These are phyloP conservation scores for Fabrea salina DNA, from an alignment of 169 alveolate genomes.

Conservation along the genomic window DNA sequence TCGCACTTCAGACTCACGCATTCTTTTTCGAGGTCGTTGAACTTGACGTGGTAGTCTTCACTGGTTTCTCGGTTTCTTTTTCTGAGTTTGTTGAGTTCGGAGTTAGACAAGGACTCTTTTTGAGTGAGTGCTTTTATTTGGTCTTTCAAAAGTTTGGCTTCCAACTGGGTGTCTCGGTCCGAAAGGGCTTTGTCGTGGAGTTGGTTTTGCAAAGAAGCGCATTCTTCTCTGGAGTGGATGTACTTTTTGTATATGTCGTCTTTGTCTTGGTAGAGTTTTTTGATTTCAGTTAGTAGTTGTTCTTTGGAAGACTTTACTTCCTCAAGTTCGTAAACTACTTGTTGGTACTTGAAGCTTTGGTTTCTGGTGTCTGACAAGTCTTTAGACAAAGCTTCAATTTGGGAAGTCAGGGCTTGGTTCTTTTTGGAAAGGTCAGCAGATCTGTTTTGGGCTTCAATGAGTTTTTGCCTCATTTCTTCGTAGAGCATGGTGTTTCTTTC, in stretches of 20 bases:
- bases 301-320: background rate
- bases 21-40: slow-evolving; percentile 4
- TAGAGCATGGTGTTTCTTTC: slow-evolving; percentile 1
- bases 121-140: background rate
- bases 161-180: background rate
- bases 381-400: background rate
- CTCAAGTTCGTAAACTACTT: background rate
- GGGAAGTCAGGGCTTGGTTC: background rate
- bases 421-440: background rate
- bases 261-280: slow-evolving; percentile 20
- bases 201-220: background rate
- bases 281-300: background rate
- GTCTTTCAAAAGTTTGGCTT: background rate
- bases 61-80: background rate
- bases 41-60: background rate
- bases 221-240: slow-evolving; percentile 10
- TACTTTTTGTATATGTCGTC: background rate
- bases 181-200: background rate
- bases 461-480: background rate
- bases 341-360: slow-evolving; percentile 3
- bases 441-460: background rate
- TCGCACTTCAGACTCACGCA: background rate
- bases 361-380: background rate
- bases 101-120: background rate
- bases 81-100: background rate